These are phyloP conservation scores for Eutrema yunnanense DNA, from an alignment of 345 rosid species.

Conservation along the genomic window DNA sequence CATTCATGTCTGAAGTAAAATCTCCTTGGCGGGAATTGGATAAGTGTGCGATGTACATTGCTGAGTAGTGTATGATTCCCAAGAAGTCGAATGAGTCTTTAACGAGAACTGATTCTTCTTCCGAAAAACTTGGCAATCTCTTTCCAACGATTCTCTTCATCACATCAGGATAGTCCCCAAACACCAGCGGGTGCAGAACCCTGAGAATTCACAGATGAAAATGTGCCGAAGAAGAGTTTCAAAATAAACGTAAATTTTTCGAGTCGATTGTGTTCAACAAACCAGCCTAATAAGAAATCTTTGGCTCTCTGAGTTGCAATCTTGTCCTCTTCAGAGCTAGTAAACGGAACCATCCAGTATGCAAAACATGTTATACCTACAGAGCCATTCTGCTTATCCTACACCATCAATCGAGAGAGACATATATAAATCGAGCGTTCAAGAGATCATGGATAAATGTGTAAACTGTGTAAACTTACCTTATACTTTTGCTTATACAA, in stretches of 20 bases:
- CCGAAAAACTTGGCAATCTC: slow-evolving; percentile 53
- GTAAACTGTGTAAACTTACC: slow-evolving; percentile 26
- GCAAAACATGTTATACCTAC: slow-evolving; percentile 37
- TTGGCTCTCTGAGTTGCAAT: slow-evolving; percentile 38
- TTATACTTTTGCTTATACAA: slow-evolving; percentile 49
- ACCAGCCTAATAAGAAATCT: slow-evolving; percentile 47
- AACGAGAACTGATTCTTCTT: slow-evolving; percentile 42
- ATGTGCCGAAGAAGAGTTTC: not conserved
- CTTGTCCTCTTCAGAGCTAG: slow-evolving; percentile 39
- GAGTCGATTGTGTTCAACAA: not conserved
- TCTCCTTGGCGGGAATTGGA: slow-evolving; percentile 24
- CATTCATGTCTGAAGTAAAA: slow-evolving; percentile 27
- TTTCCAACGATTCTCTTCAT: slow-evolving; percentile 56
- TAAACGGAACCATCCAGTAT: slow-evolving; percentile 32
- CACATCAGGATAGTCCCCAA: slow-evolving; percentile 62
- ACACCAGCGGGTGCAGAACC: slow-evolving; percentile 53
- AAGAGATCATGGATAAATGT: not conserved
- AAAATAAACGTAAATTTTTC: too few species aligned
- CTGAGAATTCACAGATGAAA: slow-evolving; percentile 26
- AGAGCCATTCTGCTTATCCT: slow-evolving; percentile 42
- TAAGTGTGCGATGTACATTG: slow-evolving; percentile 23
- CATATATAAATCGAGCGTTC: not conserved
- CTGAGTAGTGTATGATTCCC: slow-evolving; percentile 41
- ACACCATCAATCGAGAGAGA: slow-evolving; percentile 9
- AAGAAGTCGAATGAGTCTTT: slow-evolving; percentile 57